Conservation (phyloP, 78 protist species). For the Speleostelium caveatum region DNA sequence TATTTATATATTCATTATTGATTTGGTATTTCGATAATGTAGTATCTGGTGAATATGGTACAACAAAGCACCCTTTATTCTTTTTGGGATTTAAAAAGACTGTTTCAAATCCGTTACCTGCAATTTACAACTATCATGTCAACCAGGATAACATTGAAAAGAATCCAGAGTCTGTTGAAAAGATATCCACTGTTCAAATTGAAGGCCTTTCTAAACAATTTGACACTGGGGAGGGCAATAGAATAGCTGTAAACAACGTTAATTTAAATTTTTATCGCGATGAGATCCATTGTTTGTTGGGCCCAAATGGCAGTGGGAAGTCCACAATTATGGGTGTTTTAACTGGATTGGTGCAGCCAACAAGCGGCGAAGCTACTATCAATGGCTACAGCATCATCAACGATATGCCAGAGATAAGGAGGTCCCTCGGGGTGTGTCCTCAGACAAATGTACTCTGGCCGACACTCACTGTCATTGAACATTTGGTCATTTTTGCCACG, state of each 20-base stretch:
- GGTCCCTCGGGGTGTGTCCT: slow-evolving; percentile 73
- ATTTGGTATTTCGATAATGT: slow-evolving; percentile 40
- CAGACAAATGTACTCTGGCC: slow-evolving; percentile 84
- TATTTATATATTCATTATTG: neutral
- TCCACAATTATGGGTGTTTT: slow-evolving; percentile 90
- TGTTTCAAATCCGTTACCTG: neutral
- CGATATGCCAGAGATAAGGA: slow-evolving; percentile 34
- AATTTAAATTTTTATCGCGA: neutral
- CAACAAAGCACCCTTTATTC: slow-evolving; percentile 4
- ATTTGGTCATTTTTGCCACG: slow-evolving; percentile 26
- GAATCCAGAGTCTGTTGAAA: neutral
- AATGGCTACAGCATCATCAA: slow-evolving; percentile 17
- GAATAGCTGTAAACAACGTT: slow-evolving; percentile 66
- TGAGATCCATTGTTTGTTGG: slow-evolving; percentile 38
- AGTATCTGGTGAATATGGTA: slow-evolving; percentile 38
- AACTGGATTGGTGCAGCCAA: slow-evolving; percentile 75
- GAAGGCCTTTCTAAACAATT: slow-evolving; percentile 10
- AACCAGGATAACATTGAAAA: no score
- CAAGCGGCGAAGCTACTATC: slow-evolving; percentile 19
- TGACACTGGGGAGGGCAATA: slow-evolving; percentile 52
- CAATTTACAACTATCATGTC: neutral
- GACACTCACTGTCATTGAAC: slow-evolving; percentile 78
- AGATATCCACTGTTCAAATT: neutral
- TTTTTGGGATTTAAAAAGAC: slow-evolving; percentile 21
- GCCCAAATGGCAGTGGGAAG: slow-evolving; percentile 92